phyloP scores from a whole-genome alignment of 345 rosid species.

The Bruguiera parviflora region DNA sequence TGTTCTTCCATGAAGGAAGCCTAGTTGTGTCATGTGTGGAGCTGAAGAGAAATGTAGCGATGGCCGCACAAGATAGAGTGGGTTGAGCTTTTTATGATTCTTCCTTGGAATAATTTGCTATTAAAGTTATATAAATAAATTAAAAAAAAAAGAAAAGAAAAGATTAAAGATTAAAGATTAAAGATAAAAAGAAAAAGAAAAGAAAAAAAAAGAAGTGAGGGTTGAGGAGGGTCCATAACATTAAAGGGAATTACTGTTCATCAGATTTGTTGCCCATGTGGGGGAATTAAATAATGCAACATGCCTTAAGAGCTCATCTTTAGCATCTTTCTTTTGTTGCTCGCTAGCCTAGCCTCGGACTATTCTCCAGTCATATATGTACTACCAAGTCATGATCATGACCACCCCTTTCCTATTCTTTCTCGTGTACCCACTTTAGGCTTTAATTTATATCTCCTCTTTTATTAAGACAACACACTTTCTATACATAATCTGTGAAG shows the following conservation, averaged over 20 bases:
- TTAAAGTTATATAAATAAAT: no score
- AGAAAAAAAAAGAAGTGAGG: constrained; percentile 20
- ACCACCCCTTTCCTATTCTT: background rate
- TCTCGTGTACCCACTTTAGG: constrained; percentile 3
- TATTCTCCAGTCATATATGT: background rate
- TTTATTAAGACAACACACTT: background rate
- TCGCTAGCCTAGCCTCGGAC: no score
- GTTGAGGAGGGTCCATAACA: background rate
- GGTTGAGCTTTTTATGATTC: constrained; percentile 26
- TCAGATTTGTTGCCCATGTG: no score
- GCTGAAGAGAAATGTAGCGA: constrained; percentile 27
- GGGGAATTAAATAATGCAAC: no score
- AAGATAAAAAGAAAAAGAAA: background rate
- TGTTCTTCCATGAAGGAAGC: constrained; percentile 36
- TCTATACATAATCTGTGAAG: background rate
- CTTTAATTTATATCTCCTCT: background rate
- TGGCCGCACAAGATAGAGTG: constrained; percentile 21
- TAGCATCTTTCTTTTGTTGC: no score
- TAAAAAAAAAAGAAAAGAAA: constrained; percentile 4
- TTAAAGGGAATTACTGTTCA: no score
- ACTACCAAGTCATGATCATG: background rate
- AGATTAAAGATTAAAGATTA: background rate
- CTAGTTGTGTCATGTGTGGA: background rate
- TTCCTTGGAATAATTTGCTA: constrained; percentile 6
- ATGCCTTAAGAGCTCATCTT: no score